Base-by-base conservation (phyloP, 2,329 filamentous ascomycete species). In the Monilinia aucupariae region DNA sequence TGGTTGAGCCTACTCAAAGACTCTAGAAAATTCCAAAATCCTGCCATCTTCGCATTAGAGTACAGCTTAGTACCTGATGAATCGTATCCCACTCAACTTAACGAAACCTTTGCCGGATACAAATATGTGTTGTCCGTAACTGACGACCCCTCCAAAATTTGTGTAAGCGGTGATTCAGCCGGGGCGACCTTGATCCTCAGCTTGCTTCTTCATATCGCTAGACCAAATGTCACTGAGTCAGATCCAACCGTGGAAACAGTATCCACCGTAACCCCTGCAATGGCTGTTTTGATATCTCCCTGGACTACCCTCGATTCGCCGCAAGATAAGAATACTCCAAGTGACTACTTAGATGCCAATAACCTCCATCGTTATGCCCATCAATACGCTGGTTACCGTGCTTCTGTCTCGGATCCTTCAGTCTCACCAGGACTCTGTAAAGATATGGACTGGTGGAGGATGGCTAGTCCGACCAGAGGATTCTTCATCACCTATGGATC, bases 91-190 rank as follows among this genome's bases (percentile, higher is more conserved):
- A 85, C 80, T 2, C 91, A 94, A 74, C 76, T 92, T 13, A 79
- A 88, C 51, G 84, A 96, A 76, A 83, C 85, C 0, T 74, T 89
- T 6, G 80, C 82, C 54, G 90, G 86, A 1, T 94, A 93, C 75
- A 82, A 84, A 66, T 85, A 91, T 70, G 82, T 90, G 9, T 77
- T 91, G 2, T 81, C 81, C 7, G 77, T 82, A 4, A 82, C 82
- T 32, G 74, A 77, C 4, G 75, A 74, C 27, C 80, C 88, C 47
- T 81, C 82, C 2, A 84, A 80, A 48, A 80, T 96, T 32, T 88
- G 86, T 65, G 82, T 96, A 4, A 84, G 83, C 54, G 91, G 91
- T 7, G 91, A 96, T 74, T 93, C 90, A 1, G 91, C 91, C 0
- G 91, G 91, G 5, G 91, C 83, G 20, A 88, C 88, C 0, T 76